Evolutionary conservation across 441 rosid species (phyloP), one percentile per base, ranked within the genome.

Genomic region (Gossypium gossypioides): DNA sequence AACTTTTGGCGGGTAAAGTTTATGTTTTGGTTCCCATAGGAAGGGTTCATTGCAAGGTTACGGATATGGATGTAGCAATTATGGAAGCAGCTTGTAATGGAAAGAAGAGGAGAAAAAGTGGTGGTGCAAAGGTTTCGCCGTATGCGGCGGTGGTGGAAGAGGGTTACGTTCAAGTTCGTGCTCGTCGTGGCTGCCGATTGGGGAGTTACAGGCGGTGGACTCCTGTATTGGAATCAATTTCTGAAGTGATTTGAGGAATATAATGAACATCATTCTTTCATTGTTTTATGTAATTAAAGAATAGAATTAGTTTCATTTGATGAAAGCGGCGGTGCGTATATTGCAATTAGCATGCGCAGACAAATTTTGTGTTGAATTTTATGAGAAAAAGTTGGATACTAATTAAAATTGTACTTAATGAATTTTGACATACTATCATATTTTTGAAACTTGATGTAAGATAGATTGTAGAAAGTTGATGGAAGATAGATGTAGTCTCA

Each of bases 221-320:
- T 42, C 86, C 85, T 1, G 80, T 63, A 9, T 68, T 85, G 73
- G 83, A 81, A 61, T 64, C 86, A 65, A 85, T 85, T 55, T 64
- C 72, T 6, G 86, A 85, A 74, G 76, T 73, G 56, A 19, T 22
- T 19, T 81, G 52, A 2, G 0, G 13, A 13, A 2, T 24, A 3
- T 10, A 12, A 40, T 55, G n/a, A 15, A n/a, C 25, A 12, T 19
- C 52, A 18, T 48, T 50, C 40, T 40, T 7, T 0, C 40, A 46
- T 13, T 46, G 5, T 46, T 12, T n/a, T 4, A 12, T 46, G 16
- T 13, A 46, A 12, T 46, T 46, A 46, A 46, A 46, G 16, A 46
- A 13, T 12, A 2, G 51, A 46, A 27, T 27, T 27, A 27, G 32
- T 27, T 27, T 27, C 1, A 3, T 27, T 27, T 27, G 32, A 27